These are phyloP conservation scores for Cutaneotrichosporon mucoides DNA, from an alignment of 1,284 basidiomycete species.

Conservation along the genomic window DNA sequence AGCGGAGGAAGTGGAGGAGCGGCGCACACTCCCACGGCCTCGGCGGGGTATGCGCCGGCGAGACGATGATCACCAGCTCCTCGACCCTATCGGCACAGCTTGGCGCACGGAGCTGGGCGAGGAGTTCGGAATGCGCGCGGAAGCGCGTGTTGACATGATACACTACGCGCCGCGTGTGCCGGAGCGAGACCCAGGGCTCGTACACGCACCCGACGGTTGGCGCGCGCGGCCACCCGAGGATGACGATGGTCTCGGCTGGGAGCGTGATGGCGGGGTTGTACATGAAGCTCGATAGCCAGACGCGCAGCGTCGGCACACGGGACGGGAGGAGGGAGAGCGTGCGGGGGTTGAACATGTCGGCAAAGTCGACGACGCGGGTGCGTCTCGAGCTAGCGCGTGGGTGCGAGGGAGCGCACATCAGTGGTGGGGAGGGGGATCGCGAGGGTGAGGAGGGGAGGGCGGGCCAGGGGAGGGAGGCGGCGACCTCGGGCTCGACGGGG, in stretches of 20 bases:
- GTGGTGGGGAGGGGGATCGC: too few relatives aligned
- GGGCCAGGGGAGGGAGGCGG: background rate
- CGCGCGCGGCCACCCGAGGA: background rate
- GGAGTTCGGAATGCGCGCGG: background rate
- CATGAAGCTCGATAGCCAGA: constrained; percentile 3
- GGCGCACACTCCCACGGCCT: background rate
- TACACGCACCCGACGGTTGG: background rate
- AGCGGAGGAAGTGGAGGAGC: background rate
- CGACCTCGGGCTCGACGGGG: background rate
- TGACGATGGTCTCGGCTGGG: background rate
- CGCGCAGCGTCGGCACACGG: background rate
- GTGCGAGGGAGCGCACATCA: too few relatives aligned
- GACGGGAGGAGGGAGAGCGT: background rate
- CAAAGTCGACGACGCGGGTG: background rate
- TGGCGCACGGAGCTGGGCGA: background rate
- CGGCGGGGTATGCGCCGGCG: background rate
- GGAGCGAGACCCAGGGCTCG: background rate
- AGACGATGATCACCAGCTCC: background rate
- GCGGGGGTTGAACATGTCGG: constrained; percentile 1
- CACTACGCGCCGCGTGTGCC: background rate
- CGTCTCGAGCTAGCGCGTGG: too few relatives aligned
- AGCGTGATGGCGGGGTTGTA: background rate
- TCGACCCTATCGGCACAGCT: background rate
- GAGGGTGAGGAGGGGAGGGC: background rate
- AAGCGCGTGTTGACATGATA: constrained; percentile 3